Conservation (phyloP, 257 asterid species). For the Primulina huaijiensis region DNA sequence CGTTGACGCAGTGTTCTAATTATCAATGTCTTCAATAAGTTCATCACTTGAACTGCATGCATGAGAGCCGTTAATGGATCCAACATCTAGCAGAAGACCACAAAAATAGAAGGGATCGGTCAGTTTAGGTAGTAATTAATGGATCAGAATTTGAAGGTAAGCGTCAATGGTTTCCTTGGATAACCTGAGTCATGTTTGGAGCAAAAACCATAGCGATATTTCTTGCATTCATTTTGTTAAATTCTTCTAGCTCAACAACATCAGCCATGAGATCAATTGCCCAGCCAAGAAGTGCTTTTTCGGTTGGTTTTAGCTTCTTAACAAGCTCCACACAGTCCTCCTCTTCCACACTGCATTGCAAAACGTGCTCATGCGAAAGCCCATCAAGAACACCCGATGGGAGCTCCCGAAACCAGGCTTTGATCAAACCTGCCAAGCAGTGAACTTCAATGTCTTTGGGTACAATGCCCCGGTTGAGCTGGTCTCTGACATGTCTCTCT, state of each 20-base stretch:
- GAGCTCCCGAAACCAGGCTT: slow-evolving; percentile 96
- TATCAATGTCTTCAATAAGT: slow-evolving; percentile 81
- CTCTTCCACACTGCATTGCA: slow-evolving; percentile 78
- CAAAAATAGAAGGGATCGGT: neutral
- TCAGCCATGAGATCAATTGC: slow-evolving; percentile 97
- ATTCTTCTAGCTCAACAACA: slow-evolving; percentile 86
- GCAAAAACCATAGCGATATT: slow-evolving; percentile 96
- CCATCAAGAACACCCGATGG: slow-evolving; percentile 91
- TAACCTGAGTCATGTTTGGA: slow-evolving; percentile 95
- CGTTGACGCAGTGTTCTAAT: slow-evolving; percentile 70
- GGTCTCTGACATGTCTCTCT: slow-evolving; percentile 84
- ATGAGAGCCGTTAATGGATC: slow-evolving; percentile 96
- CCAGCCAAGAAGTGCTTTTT: slow-evolving; percentile 73
- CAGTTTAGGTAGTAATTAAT: neutral
- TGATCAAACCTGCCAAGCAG: slow-evolving; percentile 86
- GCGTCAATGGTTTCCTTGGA: neutral
- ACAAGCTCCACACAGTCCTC: slow-evolving; percentile 68
- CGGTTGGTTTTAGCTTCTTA: slow-evolving; percentile 76
- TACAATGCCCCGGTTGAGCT: slow-evolving; percentile 84
- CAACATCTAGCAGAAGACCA: slow-evolving; percentile 61
- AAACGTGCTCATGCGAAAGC: slow-evolving; percentile 76
- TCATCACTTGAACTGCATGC: slow-evolving; percentile 99
- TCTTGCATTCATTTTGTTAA: slow-evolving; percentile 92
- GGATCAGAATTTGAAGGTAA: neutral
- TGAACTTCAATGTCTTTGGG: slow-evolving; percentile 90